Evolutionary conservation across 352 stramenopile species (phyloP).

Genomic region (Pythium rhizo-oryzae): DNA sequence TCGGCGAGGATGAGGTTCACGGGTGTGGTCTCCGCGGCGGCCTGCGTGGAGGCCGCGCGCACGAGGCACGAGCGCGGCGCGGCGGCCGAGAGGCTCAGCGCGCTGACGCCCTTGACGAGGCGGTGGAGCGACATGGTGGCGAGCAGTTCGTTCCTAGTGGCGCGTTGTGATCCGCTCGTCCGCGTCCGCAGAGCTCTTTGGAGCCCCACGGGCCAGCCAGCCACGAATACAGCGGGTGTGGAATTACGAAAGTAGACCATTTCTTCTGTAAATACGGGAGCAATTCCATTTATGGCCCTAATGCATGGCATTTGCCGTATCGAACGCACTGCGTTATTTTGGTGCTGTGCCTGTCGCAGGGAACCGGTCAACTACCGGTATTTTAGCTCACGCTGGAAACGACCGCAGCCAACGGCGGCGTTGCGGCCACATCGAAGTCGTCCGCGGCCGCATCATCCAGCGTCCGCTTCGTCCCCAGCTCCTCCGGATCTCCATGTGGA

Average conservation of each 20-base stretch:
- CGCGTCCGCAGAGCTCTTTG: not conserved
- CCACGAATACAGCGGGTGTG: not conserved
- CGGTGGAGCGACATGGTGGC: constrained; percentile 42
- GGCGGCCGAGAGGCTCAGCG: constrained; percentile 47
- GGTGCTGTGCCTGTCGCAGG: not conserved
- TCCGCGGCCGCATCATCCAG: constrained; percentile 8
- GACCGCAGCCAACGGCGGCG: constrained; percentile 24
- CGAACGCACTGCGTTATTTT: not conserved
- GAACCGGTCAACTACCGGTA: constrained; percentile 28
- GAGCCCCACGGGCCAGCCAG: constrained; percentile 12
- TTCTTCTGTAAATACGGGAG: not conserved
- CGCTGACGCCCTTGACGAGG: constrained; percentile 57
- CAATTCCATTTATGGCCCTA: not conserved
- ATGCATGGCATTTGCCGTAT: not conserved
- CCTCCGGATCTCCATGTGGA: constrained; percentile 22
- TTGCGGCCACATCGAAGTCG: constrained; percentile 6
- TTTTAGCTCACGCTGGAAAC: not conserved
- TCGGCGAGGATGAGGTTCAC: constrained; percentile 72
- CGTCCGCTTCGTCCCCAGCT: too few species aligned
- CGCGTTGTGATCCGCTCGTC: too few species aligned
- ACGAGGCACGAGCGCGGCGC: constrained; percentile 39
- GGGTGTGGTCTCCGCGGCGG: constrained; percentile 36
- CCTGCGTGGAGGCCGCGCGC: constrained; percentile 42
- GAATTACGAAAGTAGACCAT: not conserved
- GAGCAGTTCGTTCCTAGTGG: too few species aligned